phyloP scores from a whole-genome alignment of 176 grass and related monocot species.

The Paspalum notatum region DNA sequence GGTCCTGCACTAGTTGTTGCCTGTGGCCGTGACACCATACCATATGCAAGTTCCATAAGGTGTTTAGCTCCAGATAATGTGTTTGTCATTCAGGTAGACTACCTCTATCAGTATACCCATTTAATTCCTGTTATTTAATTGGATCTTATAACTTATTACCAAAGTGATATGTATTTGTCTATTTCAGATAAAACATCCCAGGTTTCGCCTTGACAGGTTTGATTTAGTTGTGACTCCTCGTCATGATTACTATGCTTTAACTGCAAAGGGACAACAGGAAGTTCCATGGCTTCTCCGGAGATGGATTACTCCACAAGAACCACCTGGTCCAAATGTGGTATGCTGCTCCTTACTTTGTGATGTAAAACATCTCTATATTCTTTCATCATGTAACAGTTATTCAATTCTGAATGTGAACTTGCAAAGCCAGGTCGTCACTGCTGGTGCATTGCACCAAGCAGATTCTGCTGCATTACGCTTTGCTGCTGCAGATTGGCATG shows the following conservation, averaged over 20 bases:
- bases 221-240: slow-evolving; percentile 84
- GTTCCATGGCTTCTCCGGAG: slow-evolving; percentile 57
- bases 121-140: slow-evolving; percentile 5
- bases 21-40: slow-evolving; percentile 85
- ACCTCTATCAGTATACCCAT: slow-evolving; percentile 23
- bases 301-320: slow-evolving; percentile 86
- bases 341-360: slow-evolving; percentile 12
- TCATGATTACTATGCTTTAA: slow-evolving; percentile 94
- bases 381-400: background rate
- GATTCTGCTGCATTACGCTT: slow-evolving; percentile 74
- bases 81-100: slow-evolving; percentile 92
- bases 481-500: slow-evolving; percentile 76
- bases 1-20: slow-evolving; percentile 83
- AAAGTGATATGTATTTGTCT: slow-evolving; percentile 15
- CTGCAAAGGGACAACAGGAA: slow-evolving; percentile 75
- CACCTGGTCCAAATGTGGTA: slow-evolving; percentile 88
- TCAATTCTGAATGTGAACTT: slow-evolving; percentile 23
- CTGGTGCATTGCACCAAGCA: slow-evolving; percentile 86
- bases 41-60: slow-evolving; percentile 76
- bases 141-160: background rate
- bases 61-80: slow-evolving; percentile 76
- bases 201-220: slow-evolving; percentile 77
- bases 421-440: slow-evolving; percentile 66
- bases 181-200: slow-evolving; percentile 93
- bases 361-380: background rate